phyloP scores from a whole-genome alignment of 768 basidiomycete genomes.

The Boletellus emodensis region DNA sequence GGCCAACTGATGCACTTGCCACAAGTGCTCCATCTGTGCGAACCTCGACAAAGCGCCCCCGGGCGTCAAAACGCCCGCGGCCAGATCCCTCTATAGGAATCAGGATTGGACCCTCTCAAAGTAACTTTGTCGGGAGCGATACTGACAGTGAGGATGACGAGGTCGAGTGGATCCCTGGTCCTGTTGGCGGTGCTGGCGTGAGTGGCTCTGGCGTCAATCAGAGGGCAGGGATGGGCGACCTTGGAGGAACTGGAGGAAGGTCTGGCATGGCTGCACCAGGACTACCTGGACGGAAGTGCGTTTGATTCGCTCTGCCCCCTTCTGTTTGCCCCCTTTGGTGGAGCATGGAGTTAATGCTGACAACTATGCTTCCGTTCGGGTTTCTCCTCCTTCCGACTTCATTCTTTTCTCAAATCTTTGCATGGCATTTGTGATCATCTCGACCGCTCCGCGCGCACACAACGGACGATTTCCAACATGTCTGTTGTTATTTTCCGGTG shows the following conservation, averaged over 20 bases:
- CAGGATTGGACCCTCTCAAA: neutral
- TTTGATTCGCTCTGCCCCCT: slow-evolving; percentile 2
- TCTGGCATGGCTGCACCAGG: slow-evolving; percentile 5
- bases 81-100: neutral
- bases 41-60: slow-evolving; percentile 18
- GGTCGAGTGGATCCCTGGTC: slow-evolving; percentile 20
- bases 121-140: slow-evolving; percentile 20
- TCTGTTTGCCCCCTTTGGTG: neutral
- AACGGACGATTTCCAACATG: neutral
- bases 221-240: neutral
- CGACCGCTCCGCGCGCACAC: neutral
- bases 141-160: slow-evolving; percentile 32
- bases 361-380: neutral
- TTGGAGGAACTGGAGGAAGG: slow-evolving; percentile 7
- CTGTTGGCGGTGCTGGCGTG: neutral
- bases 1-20: neutral
- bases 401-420: neutral
- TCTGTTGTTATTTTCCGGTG: neutral
- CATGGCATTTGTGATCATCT: neutral
- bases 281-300: slow-evolving; percentile 25
- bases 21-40: slow-evolving; percentile 1
- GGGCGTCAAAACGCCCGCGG: slow-evolving; percentile 22
- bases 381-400: neutral
- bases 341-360: slow-evolving; percentile 11
- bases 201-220: neutral